A percentile compares a stretch with the other conserved stretches of the same genome.
Evolutionary conservation across 2,329 filamentous ascomycete genomes (phyloP).

Genomic region (Ophiosphaerella herpotricha): DNA sequence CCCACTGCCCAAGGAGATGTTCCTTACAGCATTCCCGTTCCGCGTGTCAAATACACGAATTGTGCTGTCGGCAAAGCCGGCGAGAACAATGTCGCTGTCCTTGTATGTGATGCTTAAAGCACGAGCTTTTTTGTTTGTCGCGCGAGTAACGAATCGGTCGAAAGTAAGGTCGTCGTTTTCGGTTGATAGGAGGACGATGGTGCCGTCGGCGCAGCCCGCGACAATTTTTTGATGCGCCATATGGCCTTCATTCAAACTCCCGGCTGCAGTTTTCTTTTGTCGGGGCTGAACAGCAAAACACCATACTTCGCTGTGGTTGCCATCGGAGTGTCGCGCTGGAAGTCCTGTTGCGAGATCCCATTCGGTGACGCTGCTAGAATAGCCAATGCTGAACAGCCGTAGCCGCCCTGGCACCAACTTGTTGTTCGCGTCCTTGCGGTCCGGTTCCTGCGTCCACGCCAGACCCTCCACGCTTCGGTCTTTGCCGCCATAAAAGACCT

Average conservation of each 20-base stretch:
- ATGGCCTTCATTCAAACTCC: constrained; percentile 23
- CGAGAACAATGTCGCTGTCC: constrained; percentile 77
- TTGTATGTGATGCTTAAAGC: constrained; percentile 93
- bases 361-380: constrained; percentile 88
- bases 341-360: constrained; percentile 86
- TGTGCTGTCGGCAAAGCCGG: constrained; percentile 95
- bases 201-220: constrained; percentile 88
- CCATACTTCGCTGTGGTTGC: constrained; percentile 96
- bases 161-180: constrained; percentile 83
- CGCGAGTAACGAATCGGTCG: constrained; percentile 73
- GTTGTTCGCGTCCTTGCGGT: constrained; percentile 66
- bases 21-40: constrained; percentile 74
- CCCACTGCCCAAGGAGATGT: constrained; percentile 84
- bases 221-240: constrained; percentile 66
- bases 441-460: constrained; percentile 86
- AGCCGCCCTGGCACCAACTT: constrained; percentile 70
- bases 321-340: constrained; percentile 80
- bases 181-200: constrained; percentile 83
- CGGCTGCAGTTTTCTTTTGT: constrained; percentile 40
- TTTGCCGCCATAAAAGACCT: constrained; percentile 79
- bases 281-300: constrained; percentile 86
- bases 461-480: constrained; percentile 88
- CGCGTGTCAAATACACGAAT: constrained; percentile 88
- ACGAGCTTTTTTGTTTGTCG: constrained; percentile 81
- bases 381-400: constrained; percentile 94